phyloP scores from a whole-genome alignment of 1,284 basidiomycete genomes.

The Earliella scabrosa region DNA sequence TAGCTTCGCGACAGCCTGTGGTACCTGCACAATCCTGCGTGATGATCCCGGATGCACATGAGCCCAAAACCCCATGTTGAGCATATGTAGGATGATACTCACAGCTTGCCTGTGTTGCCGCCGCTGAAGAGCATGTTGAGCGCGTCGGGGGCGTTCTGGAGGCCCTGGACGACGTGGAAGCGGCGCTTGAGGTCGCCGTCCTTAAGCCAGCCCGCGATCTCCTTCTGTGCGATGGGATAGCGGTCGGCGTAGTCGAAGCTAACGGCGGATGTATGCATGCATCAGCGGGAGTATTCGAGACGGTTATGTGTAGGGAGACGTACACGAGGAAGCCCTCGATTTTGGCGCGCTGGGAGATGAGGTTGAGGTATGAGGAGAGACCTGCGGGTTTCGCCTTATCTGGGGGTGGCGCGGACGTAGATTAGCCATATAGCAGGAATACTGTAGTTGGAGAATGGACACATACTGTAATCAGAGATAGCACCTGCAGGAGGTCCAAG shows the following conservation, averaged over 20 bases:
- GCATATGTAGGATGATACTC: too few species aligned
- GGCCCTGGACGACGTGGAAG: conserved; percentile 78
- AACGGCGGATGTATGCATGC: not conserved
- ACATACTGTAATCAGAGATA: conserved; percentile 79
- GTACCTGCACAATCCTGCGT: conserved; percentile 8
- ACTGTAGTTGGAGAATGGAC: not conserved
- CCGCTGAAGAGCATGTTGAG: conserved; percentile 77
- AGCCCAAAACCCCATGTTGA: too few species aligned
- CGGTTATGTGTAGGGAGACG: conserved; percentile 26
- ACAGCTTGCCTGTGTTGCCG: conserved; percentile 86
- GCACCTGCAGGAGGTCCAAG: conserved; percentile 62
- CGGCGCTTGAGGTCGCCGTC: conserved; percentile 83
- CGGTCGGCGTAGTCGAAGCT: conserved; percentile 70
- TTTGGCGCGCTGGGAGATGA: conserved; percentile 79
- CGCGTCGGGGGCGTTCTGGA: conserved; percentile 72
- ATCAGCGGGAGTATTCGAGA: not conserved
- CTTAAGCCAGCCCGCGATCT: conserved; percentile 57
- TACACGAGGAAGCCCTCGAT: conserved; percentile 88
- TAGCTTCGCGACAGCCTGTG: not conserved
- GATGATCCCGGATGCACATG: too few species aligned
- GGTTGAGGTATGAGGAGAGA: conserved; percentile 59
- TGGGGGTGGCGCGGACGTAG: too few species aligned
- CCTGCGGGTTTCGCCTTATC: conserved; percentile 60
- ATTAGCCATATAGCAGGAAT: too few species aligned
- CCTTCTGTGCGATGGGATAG: conserved; percentile 56